Evolutionary conservation across 768 basidiomycete species (phyloP), one percentile per base, ranked within the genome.

Genomic region (Tylopilus plumbeoviolaceoides): DNA sequence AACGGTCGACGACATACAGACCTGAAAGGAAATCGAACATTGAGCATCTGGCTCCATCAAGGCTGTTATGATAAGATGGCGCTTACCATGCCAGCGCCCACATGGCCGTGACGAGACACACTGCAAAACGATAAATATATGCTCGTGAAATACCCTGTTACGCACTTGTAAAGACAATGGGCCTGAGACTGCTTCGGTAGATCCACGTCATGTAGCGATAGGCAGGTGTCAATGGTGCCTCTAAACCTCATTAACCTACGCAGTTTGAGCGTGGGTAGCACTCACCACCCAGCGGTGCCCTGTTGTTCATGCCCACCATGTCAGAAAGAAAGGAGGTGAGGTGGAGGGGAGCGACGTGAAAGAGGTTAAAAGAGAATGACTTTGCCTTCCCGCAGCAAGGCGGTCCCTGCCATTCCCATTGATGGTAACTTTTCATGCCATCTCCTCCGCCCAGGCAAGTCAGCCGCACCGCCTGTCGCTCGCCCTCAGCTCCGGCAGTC

Each of bases 11-110:
- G 15, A 57, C 67, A 35, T 49, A 69, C 68, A 6, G 58, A 59
- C 62, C 68, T 69, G 39, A 6, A 49, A 35, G 0, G 5, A 18
- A 31, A 20, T 20, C n/a, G 7, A 2, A 3, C 18, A 6, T 28
- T 53, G 7, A 56, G 48, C 7, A 23, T n/a, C n/a, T n/a, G n/a
- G n/a, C n/a, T n/a, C n/a, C n/a, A n/a, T 18, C 14, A 12, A n/a
- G 4, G 15, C 4, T 10, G 31, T 3, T 11, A 25, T 2, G 21
- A 14, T 25, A 18, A 35, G 6, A 36, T 31, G 1, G 42, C 17
- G 76, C 87, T 69, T 65, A 89, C 88, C 78, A 79, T 54, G 81
- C 68, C 9, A 90, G 68, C 21, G 78, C 61, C 83, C 86, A 90
- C 15, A 89, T 50, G 7, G 77, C 80, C 21, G 72, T 73, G 21